Base-by-base conservation (phyloP, 2,329 filamentous ascomycete species). In the Chaetomiaceae sp. region DNA sequence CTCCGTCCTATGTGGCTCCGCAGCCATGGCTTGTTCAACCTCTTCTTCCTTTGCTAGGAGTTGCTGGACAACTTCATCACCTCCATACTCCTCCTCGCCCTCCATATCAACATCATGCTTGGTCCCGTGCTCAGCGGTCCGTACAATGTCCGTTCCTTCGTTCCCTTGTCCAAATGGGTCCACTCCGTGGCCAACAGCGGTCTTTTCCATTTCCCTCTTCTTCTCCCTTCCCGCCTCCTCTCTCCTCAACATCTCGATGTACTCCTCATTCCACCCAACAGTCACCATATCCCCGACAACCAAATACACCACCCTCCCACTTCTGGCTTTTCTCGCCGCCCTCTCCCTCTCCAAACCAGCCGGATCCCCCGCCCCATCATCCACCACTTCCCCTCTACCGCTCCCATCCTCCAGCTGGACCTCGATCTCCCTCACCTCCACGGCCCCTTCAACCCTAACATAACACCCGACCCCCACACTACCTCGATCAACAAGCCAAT, bases 381-480 rank as follows among this genome's bases (percentile, higher is more conserved):
- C n/a, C n/a, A n/a, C n/a, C n/a, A n/a, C n/a, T n/a, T n/a, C n/a
- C n/a, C n/a, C n/a, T n/a, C n/a, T n/a, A n/a, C n/a, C n/a, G n/a
- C n/a, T n/a, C n/a, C n/a, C n/a, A n/a, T n/a, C n/a, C n/a, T n/a
- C n/a, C n/a, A n/a, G n/a, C n/a, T n/a, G n/a, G n/a, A 27, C 44
- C 34, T 49, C 37, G 27, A 60, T 59, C 58, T 58, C 64, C 16
- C 65, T 64, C 25, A 73, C 23, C 41, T 70, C 62, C 37, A 75
- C n/a, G n/a, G n/a, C 74, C 8, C 61, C 58, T 23, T 73, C 68
- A n/a, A 77, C 58, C 33, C 68, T 69, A 19, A 81, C 69, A 57
- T 78, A 78, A 37, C 70, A 71, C 1, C 78, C 78, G 10, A 73
- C 65, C 4, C 63, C 65, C 31, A 81, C 58, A n/a, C 72, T 68